Conservation (phyloP, 208 protist genomes). For the Naegleria fowleri region DNA sequence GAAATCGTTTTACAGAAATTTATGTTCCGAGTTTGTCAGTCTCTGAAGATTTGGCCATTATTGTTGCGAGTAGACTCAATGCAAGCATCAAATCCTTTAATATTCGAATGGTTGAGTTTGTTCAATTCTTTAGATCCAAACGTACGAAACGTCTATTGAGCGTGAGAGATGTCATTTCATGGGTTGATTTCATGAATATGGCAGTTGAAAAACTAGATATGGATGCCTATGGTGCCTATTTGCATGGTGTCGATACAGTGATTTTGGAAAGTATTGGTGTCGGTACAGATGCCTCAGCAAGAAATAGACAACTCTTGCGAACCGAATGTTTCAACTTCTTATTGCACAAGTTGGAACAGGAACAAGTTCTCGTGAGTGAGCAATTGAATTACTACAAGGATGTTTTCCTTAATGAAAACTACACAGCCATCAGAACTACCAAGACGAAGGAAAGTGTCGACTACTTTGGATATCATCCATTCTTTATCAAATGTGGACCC, state of each 20-base stretch:
- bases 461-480: slow-evolving; percentile 35
- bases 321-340: slow-evolving; percentile 26
- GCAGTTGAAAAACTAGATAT: background rate
- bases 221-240: slow-evolving; percentile 59
- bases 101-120: slow-evolving; percentile 53
- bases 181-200: slow-evolving; percentile 83
- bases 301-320: background rate
- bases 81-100: slow-evolving; percentile 33
- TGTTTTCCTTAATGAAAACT: background rate
- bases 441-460: background rate
- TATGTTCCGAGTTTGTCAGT: slow-evolving; percentile 89
- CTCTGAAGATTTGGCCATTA: slow-evolving; percentile 78
- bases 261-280: slow-evolving; percentile 90
- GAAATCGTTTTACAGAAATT: slow-evolving; percentile 99
- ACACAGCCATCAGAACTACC: background rate
- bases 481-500: slow-evolving; percentile 29
- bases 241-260: slow-evolving; percentile 90
- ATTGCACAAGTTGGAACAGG: background rate
- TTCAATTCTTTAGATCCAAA: slow-evolving; percentile 44
- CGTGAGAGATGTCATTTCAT: slow-evolving; percentile 90
- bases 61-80: slow-evolving; percentile 69
- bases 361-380: background rate
- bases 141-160: slow-evolving; percentile 55
- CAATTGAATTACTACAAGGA: background rate
- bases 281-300: slow-evolving; percentile 56